These are phyloP conservation scores for Handroanthus guayacan DNA, from an alignment of 257 asterid species.

Conservation along the genomic window DNA sequence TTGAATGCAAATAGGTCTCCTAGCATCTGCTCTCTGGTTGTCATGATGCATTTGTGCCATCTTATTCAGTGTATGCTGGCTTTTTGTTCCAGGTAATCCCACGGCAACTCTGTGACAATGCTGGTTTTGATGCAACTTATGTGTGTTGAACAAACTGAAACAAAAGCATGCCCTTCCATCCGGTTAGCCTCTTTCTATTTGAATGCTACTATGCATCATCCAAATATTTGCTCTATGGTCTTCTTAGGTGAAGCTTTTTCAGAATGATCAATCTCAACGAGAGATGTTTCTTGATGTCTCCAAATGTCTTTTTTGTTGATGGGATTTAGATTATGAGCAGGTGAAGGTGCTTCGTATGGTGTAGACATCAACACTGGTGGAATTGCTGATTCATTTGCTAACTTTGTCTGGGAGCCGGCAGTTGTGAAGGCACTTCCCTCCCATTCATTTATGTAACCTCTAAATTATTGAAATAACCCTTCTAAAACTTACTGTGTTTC, in stretches of 20 bases:
- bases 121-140: conserved; percentile 91
- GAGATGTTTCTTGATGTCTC: neutral
- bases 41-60: neutral
- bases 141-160: conserved; percentile 92
- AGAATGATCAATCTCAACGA: neutral
- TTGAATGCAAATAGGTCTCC: conserved; percentile 7
- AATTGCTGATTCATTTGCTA: conserved; percentile 78
- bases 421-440: conserved; percentile 68
- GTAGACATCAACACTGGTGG: conserved; percentile 66
- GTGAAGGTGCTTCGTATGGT: conserved; percentile 63
- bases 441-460: neutral
- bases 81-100: conserved; percentile 50
- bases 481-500: neutral
- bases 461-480: neutral
- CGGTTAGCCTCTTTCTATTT: conserved; percentile 55
- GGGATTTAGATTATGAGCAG: conserved; percentile 35
- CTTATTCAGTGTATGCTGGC: neutral
- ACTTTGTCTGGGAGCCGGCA: conserved; percentile 90
- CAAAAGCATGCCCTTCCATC: conserved; percentile 94
- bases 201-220: neutral
- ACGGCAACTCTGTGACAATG: conserved; percentile 60
- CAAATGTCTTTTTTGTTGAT: conserved; percentile 21
- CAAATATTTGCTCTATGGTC: neutral
- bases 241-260: neutral
- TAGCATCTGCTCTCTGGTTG: conserved; percentile 12